Evolutionary conservation across 768 basidiomycete genomes (phyloP), one percentile per base, ranked within the genome.

Genomic region (Austroboletus festivus): DNA sequence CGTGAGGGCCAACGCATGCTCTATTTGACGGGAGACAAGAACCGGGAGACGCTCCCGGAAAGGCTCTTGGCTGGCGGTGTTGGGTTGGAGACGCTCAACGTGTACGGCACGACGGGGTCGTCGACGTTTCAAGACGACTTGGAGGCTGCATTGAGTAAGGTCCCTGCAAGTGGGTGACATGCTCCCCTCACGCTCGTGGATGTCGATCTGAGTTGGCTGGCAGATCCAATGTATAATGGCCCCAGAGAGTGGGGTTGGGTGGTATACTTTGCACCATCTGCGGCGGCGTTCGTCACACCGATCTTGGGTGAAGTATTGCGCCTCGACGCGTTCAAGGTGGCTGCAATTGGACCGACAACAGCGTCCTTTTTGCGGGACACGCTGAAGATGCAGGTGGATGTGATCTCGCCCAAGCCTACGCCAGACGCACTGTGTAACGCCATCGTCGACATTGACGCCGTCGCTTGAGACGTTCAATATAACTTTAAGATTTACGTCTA

Each of bases 21-120:
- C 6, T 92, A 90, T 61, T 75, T 95, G 9, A 89, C 83, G 11
- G 91, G 91, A 19, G 92, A 93, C 75, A 94, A 93, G 72, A 91
- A 89, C 50, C 73, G 80, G 16, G 87, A 90, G 52, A 83, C 79
- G 0, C 65, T 93, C 2, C 68, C 79, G 0, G 68, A 52, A 15
- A 72, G 83, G 9, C 68, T 93, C 31, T 48, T 52, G 0, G 70
- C 69, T 0, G 76, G 69, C 1, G 72, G 72, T 1, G 60, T 88
- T 2, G 55, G 56, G 28, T 60, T 87, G 24, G 69, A 73, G 4
- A 50, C 72, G 12, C 56, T 90, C 11, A 78, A 85, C 60, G 88
- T 89, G 9, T 93, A 93, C 57, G 74, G 73, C 57, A 92, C 90
- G 26, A 73, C 68, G 34, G 79, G 78, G 1, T 81, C 82, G 2